Conservation (phyloP, 2,329 filamentous ascomycete species). For the Daldinia sp. region DNA sequence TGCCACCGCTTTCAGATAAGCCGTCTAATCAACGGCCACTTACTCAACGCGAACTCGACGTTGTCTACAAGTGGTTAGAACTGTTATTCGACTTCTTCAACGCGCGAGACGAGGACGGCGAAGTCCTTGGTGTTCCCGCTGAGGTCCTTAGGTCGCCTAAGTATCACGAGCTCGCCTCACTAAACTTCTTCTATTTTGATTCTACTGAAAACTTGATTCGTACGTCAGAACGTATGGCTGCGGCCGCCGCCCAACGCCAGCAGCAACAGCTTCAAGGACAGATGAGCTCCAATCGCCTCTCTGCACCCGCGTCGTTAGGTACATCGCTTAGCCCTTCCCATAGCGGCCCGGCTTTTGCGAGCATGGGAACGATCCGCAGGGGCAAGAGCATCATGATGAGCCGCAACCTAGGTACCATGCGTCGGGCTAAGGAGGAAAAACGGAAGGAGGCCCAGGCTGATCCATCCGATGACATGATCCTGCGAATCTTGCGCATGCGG, state of each 20-base stretch:
- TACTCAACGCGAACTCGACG: conserved; percentile 86
- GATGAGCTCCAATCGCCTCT: conserved; percentile 69
- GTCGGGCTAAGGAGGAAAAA: conserved; percentile 94
- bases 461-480: conserved; percentile 96
- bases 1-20: conserved; percentile 95
- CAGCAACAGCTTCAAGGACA: conserved; percentile 71
- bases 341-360: conserved; percentile 64
- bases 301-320: conserved; percentile 64
- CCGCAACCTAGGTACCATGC: conserved; percentile 95
- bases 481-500: conserved; percentile 93
- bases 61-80: conserved; percentile 94
- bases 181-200: conserved; percentile 99
- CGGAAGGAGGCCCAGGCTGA: conserved; percentile 94
- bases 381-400: conserved; percentile 90
- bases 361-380: conserved; percentile 71
- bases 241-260: conserved; percentile 78
- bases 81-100: conserved; percentile 95
- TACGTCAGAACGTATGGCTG: conserved; percentile 95
- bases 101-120: conserved; percentile 83
- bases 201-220: conserved; percentile 89
- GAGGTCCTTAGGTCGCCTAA: conserved; percentile 96
- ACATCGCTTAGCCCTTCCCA: conserved; percentile 60
- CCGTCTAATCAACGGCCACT: conserved; percentile 85
- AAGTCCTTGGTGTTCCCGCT: conserved; percentile 85
- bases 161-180: conserved; percentile 94